phyloP scores from a whole-genome alignment of 1,284 basidiomycete species.

The Albatrellus sp. region DNA sequence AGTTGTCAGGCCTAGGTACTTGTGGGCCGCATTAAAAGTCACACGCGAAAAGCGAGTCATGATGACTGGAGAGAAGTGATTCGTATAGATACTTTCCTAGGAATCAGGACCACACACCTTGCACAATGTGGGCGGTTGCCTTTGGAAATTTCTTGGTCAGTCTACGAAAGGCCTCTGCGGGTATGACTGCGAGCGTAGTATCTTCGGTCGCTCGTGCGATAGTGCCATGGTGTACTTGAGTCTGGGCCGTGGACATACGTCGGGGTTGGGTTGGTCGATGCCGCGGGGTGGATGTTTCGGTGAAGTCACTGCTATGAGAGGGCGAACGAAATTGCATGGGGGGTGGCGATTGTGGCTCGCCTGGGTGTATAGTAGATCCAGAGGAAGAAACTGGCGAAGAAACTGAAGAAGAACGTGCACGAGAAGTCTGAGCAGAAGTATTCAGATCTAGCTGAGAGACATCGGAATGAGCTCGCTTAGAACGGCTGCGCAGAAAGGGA shows the following conservation, averaged over 20 bases:
- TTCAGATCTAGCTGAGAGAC: conserved; percentile 49
- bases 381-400: conserved; percentile 57
- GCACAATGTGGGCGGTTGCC: conserved; percentile 94
- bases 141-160: conserved; percentile 94
- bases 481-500: conserved; percentile 10
- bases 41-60: conserved; percentile 93
- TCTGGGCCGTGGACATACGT: conserved; percentile 9
- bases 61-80: conserved; percentile 48
- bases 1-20: conserved; percentile 89
- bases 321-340: conserved; percentile 11
- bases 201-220: conserved; percentile 89
- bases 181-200: conserved; percentile 96
- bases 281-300: neutral
- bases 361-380: conserved; percentile 50
- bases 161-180: conserved; percentile 89
- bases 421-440: conserved; percentile 10
- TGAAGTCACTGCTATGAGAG: conserved; percentile 10
- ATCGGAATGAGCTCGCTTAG: conserved; percentile 40
- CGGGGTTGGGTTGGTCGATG: conserved; percentile 4
- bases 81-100: conserved; percentile 8
- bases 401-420: conserved; percentile 28
- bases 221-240: conserved; percentile 39
- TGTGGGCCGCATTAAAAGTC: conserved; percentile 92
- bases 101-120: conserved; percentile 37
- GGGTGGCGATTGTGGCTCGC: conserved; percentile 21